Base-by-base conservation (phyloP, 768 basidiomycete genomes). In the Tephrocybe sp. region DNA sequence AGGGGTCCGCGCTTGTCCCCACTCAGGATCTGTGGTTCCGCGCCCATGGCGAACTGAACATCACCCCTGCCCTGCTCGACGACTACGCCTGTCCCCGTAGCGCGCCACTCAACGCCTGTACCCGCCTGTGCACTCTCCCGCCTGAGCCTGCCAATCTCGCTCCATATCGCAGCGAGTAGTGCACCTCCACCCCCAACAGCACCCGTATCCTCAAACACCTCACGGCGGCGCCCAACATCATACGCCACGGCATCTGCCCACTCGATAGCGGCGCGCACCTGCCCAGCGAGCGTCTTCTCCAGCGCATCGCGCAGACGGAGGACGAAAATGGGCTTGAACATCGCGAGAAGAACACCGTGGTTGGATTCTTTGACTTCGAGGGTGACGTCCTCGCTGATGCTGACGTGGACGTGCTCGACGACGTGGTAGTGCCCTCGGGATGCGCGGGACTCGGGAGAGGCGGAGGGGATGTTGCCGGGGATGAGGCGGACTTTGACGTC, bases 1-100 rank as follows among this genome's bases (percentile, higher is more conserved):
- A 82, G 58, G 0, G 87, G 87, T 0, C 87, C 87, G 3, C 70
- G 74, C 72, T 89, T 87, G 53, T 83, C 77, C 0, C 85, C 83
- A 22, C 77, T 66, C 24, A 89, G 64, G 26, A 89, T 79, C 70
- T 89, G 87, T 28, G 87, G 87, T 64, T 86, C 86, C 5, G 78
- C 83, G 2, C 87, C 87, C 69, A 89, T 67, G 0, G 86, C 87
- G 40, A 89, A 77, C 41, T 57, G 45, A 19, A 59, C 43, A 45
- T 58, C 63, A 52, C 50, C 53, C 18, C 42, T 51, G 22, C 59
- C 64, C 9, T 78, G 79, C 57, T 83, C 77, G 35, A 81, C 74
- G 41, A 89, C 68, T 6, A 89, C 52, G 0, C 87, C 87, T 0
- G 82, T 83, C 0, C 87, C 79, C 0, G 87, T 88, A 3, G 80